phyloP scores from a whole-genome alignment of 257 asterid genomes.

The Paulownia fortunei region DNA sequence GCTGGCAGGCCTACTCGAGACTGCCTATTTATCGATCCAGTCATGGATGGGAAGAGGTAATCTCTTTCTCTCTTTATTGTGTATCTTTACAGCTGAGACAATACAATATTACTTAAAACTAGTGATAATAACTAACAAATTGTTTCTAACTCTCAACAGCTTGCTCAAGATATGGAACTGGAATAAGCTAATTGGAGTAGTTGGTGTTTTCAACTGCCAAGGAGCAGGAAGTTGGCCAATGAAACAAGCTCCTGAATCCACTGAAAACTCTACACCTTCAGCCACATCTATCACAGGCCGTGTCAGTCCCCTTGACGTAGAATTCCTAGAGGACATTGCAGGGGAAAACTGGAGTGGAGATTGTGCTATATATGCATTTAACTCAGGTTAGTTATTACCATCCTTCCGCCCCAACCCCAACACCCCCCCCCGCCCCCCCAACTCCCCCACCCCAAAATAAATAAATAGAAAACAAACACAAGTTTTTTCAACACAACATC shows the following conservation, averaged over 20 bases:
- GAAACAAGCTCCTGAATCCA: constrained; percentile 39
- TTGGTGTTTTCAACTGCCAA: constrained; percentile 70
- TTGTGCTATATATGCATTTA: constrained; percentile 48
- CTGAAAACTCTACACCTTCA: neutral
- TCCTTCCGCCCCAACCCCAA: no score
- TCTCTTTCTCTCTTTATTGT: neutral
- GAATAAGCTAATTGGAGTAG: constrained; percentile 56
- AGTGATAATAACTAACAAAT: neutral
- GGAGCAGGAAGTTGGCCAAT: constrained; percentile 63
- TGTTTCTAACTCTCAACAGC: constrained; percentile 36
- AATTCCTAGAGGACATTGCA: constrained; percentile 48
- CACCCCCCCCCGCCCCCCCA: no score
- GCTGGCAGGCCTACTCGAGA: constrained; percentile 67
- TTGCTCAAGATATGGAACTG: constrained; percentile 71
- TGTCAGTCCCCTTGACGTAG: constrained; percentile 54
- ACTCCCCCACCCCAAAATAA: no score
- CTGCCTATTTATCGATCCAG: constrained; percentile 57
- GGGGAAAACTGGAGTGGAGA: constrained; percentile 49
- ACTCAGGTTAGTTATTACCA: constrained; percentile 41
- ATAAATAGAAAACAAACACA: no score
- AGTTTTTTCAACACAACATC: no score
- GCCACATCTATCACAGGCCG: constrained; percentile 32
- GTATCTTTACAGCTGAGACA: neutral
- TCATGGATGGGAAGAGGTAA: constrained; percentile 62
- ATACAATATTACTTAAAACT: neutral